Percentiles rank a stretch among this genome's conserved stretches.
Conservation (phyloP, 306 rosid genomes). For the Quercus berberidifolia region DNA sequence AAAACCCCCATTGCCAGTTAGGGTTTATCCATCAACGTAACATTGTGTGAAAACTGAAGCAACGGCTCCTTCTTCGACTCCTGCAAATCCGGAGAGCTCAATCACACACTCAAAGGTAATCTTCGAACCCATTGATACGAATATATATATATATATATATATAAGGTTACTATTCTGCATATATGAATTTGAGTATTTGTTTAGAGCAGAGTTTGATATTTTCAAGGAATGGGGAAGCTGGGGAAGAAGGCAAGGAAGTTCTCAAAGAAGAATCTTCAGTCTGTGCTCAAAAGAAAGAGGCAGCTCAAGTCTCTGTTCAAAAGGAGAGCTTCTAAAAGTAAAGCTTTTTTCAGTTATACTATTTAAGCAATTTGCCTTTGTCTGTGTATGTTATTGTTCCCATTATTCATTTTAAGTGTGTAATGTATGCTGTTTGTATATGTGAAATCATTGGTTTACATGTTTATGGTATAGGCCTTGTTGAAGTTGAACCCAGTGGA, state of each 20-base stretch:
- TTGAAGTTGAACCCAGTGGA: not conserved
- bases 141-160: no score
- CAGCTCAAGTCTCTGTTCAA: slow-evolving; percentile 71
- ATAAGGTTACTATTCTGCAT: not conserved
- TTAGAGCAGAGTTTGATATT: slow-evolving; percentile 1
- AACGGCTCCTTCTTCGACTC: no score
- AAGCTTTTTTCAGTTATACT: slow-evolving; percentile 5
- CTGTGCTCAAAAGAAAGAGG: slow-evolving; percentile 67
- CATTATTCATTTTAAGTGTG: not conserved
- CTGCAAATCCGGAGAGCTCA: no score
- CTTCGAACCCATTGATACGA: no score
- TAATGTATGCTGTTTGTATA: not conserved
- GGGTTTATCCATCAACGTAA: no score
- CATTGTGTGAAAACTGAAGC: no score
- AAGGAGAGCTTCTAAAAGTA: slow-evolving; percentile 79
- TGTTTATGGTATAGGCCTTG: not conserved
- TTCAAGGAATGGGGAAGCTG: slow-evolving; percentile 63
- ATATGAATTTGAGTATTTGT: not conserved
- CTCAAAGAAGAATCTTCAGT: slow-evolving; percentile 82
- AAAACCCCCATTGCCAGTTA: no score
- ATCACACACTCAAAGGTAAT: no score
- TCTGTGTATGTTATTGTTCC: not conserved
- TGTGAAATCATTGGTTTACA: not conserved
- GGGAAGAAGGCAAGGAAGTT: slow-evolving; percentile 97
- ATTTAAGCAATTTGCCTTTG: not conserved